These are phyloP conservation scores for Chlamydomonas eustigma DNA, from an alignment of 139 green algal genomes.

Conservation along the genomic window DNA sequence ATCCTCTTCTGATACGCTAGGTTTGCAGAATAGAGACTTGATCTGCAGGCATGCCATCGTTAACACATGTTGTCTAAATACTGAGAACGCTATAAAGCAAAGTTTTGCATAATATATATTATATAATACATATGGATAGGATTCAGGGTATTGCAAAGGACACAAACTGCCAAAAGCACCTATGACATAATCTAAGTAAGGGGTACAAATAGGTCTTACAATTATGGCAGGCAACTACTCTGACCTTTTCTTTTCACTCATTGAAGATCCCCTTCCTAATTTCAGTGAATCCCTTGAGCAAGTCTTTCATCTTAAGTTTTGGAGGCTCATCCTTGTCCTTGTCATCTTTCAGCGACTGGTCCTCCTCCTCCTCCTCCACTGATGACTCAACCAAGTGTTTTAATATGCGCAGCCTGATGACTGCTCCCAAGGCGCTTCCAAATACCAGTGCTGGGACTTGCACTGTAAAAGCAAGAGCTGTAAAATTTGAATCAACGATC, in stretches of 20 bases:
- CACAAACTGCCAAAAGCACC: not conserved
- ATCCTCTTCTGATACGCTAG: not conserved
- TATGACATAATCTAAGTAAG: not conserved
- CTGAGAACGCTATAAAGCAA: no score
- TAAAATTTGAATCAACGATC: no score
- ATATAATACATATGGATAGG: not conserved
- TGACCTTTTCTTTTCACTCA: not conserved
- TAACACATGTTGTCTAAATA: no score
- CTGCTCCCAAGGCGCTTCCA: not conserved
- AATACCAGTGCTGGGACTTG: not conserved
- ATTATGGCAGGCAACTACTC: no score
- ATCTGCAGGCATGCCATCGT: no score
- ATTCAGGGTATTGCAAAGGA: not conserved
- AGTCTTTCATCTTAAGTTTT: not conserved
- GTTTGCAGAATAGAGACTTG: not conserved
- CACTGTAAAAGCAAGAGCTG: not conserved
- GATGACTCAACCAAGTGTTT: no score
- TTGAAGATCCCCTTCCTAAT: not conserved
- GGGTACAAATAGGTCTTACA: not conserved
- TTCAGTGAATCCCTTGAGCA: not conserved
- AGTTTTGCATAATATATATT: no score
- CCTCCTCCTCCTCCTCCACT: not conserved
- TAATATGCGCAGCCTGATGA: no score
- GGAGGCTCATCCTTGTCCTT: not conserved
- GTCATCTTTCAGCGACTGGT: not conserved